A percentile compares a stretch with the other conserved stretches of the same genome.
Conservation (phyloP, 768 basidiomycete species). For the Butyriboletus loyo region DNA sequence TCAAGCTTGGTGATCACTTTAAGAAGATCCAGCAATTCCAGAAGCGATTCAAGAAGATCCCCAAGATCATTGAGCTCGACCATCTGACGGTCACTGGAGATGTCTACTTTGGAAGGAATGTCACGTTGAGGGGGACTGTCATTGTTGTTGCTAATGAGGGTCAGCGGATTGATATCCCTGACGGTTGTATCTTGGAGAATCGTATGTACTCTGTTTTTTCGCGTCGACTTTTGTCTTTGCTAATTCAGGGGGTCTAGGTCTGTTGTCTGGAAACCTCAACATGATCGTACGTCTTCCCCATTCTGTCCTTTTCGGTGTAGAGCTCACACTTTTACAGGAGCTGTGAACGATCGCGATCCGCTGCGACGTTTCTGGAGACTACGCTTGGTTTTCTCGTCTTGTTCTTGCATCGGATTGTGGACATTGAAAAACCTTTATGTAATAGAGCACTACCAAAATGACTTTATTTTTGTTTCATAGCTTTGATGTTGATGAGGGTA, state of each 20-base stretch:
- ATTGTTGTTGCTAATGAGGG: slow-evolving; percentile 79
- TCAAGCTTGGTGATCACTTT: slow-evolving; percentile 76
- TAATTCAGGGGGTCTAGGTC: slow-evolving; percentile 34
- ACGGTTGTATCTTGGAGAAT: slow-evolving; percentile 71
- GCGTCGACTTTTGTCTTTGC: slow-evolving; percentile 4
- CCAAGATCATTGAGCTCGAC: slow-evolving; percentile 69
- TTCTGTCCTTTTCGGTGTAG: neutral
- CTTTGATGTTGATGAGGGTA: slow-evolving; percentile 2
- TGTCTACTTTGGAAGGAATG: slow-evolving; percentile 63
- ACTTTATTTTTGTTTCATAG: neutral
- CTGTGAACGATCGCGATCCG: slow-evolving; percentile 20
- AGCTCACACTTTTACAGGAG: slow-evolving; percentile 23
- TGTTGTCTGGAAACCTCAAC: slow-evolving; percentile 73
- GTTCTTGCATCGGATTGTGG: slow-evolving; percentile 17
- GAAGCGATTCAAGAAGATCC: slow-evolving; percentile 74
- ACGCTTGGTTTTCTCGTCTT: slow-evolving; percentile 5
- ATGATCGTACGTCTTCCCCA: slow-evolving; percentile 52
- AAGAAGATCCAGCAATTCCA: slow-evolving; percentile 73
- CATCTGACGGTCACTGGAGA: slow-evolving; percentile 73
- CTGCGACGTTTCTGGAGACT: neutral
- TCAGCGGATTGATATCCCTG: slow-evolving; percentile 70
- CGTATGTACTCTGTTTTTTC: slow-evolving; percentile 34
- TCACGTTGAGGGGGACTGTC: slow-evolving; percentile 63
- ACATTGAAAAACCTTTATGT: slow-evolving; percentile 10
- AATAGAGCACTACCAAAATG: slow-evolving; percentile 12